These are phyloP conservation scores for Eimeria tenella DNA, from an alignment of 169 alveolate species.

Conservation along the genomic window DNA sequence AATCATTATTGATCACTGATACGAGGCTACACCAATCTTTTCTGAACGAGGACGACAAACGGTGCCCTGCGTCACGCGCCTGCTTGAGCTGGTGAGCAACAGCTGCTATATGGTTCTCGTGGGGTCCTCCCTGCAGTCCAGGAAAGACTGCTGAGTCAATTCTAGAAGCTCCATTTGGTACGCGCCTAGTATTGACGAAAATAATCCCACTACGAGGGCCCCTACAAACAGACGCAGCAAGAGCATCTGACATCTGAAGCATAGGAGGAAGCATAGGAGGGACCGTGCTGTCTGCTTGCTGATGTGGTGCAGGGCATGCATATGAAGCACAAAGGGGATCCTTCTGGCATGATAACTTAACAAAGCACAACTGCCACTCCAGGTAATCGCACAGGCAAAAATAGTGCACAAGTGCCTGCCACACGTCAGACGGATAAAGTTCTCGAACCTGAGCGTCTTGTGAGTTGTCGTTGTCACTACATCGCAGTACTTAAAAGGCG, in stretches of 20 bases:
- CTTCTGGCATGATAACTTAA: too few relatives aligned
- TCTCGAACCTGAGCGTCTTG: conserved; percentile 79
- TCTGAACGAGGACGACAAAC: too few relatives aligned
- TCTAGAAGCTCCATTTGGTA: conserved; percentile 90
- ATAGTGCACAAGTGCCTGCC: background rate
- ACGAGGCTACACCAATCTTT: too few relatives aligned
- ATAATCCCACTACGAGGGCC: conserved; percentile 79
- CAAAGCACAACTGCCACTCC: too few relatives aligned
- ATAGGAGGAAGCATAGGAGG: too few relatives aligned
- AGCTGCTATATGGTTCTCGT: conserved; percentile 92
- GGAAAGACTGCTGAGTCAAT: conserved; percentile 98
- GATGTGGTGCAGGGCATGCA: too few relatives aligned
- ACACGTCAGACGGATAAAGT: background rate
- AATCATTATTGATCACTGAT: too few relatives aligned
- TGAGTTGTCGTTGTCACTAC: conserved; percentile 99
- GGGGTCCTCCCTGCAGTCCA: conserved; percentile 98
- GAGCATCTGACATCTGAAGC: too few relatives aligned
- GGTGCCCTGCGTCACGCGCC: conserved; percentile 75
- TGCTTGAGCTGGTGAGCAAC: conserved; percentile 91
- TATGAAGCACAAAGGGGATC: too few relatives aligned
- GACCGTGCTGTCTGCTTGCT: too few relatives aligned
- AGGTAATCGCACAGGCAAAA: too few relatives aligned
- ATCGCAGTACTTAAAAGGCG: conserved; percentile 92
- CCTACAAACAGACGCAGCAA: background rate
- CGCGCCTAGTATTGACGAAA: conserved; percentile 87